Percentiles rank a stretch among this genome's conserved stretches.
These are phyloP conservation scores for Taxillus chinensis DNA, from an alignment of 164 flowering plant species.

Conservation along the genomic window DNA sequence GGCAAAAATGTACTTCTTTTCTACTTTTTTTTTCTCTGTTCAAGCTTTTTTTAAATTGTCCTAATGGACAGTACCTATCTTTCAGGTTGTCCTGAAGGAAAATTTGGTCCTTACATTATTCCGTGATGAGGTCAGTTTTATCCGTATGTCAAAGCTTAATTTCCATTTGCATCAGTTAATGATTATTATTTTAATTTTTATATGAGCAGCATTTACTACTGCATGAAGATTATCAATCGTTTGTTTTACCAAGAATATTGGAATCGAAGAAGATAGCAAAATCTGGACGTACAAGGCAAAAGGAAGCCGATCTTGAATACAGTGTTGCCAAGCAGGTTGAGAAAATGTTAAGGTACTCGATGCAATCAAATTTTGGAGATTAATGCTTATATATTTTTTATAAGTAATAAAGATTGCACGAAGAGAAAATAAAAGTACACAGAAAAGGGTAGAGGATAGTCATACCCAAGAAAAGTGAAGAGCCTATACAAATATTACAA, in stretches of 20 bases:
- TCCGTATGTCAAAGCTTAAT: not conserved
- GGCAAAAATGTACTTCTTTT: too few species aligned
- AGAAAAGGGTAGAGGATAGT: too few species aligned
- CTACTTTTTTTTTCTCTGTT: too few species aligned
- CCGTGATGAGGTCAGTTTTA: slow-evolving; percentile 75
- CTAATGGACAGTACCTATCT: too few species aligned
- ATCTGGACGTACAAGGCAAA: slow-evolving; percentile 91
- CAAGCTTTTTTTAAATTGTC: too few species aligned
- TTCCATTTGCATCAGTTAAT: slow-evolving; percentile 5
- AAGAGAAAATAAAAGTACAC: too few species aligned
- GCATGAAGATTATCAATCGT: slow-evolving; percentile 91
- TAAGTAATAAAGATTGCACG: too few species aligned
- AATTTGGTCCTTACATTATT: slow-evolving; percentile 72
- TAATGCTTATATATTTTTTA: not conserved
- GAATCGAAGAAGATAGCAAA: slow-evolving; percentile 98
- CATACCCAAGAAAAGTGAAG: too few species aligned
- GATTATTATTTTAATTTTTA: not conserved
- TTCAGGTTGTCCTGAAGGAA: slow-evolving; percentile 90
- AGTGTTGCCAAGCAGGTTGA: slow-evolving; percentile 99
- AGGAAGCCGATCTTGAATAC: slow-evolving; percentile 95
- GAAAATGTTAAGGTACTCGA: slow-evolving; percentile 76
- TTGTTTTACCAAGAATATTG: slow-evolving; percentile 83
- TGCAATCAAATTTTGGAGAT: not conserved
- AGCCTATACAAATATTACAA: too few species aligned
- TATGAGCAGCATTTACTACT: slow-evolving; percentile 59